phyloP scores from a whole-genome alignment of 2,329 filamentous ascomycete species.

The Alternaria novae-zelandiae region DNA sequence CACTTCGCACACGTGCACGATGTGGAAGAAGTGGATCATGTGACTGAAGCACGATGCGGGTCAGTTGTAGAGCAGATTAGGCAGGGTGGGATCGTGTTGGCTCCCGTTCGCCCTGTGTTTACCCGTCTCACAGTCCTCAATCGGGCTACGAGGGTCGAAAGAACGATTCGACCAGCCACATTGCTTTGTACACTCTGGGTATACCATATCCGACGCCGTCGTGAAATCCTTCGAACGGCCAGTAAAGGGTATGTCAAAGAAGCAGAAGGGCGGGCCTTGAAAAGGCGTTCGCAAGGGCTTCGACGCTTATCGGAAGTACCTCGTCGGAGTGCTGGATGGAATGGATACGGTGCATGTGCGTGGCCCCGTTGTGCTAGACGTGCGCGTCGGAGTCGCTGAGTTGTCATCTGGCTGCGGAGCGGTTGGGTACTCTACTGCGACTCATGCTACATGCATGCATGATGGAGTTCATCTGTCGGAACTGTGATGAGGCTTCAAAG shows the following conservation, averaged over 20 bases:
- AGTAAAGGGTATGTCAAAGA: neutral
- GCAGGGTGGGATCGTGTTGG: neutral
- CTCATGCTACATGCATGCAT: neutral
- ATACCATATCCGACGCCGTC: neutral
- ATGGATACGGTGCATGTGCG: neutral
- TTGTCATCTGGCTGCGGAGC: neutral
- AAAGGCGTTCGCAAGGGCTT: too few relatives aligned
- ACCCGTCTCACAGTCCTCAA: accelerated
- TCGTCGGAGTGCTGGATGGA: neutral
- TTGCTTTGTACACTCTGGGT: too few relatives aligned
- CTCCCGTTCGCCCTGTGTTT: accelerated
- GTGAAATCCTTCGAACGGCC: neutral
- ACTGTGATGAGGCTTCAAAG: neutral
- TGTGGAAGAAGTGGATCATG: neutral
- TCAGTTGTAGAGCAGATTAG: neutral
- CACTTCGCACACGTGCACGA: neutral
- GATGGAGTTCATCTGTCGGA: neutral
- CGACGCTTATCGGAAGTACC: neutral
- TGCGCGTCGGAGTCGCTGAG: neutral
- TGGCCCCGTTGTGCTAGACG: neutral
- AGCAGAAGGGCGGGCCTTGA: too few relatives aligned
- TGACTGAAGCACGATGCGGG: neutral
- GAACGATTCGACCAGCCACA: neutral
- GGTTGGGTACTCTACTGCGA: neutral
- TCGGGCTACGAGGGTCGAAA: neutral